A percentile compares a stretch with the other conserved stretches of the same genome.
Conservation (phyloP, 768 basidiomycete species). For the Butyriboletus loyo region DNA sequence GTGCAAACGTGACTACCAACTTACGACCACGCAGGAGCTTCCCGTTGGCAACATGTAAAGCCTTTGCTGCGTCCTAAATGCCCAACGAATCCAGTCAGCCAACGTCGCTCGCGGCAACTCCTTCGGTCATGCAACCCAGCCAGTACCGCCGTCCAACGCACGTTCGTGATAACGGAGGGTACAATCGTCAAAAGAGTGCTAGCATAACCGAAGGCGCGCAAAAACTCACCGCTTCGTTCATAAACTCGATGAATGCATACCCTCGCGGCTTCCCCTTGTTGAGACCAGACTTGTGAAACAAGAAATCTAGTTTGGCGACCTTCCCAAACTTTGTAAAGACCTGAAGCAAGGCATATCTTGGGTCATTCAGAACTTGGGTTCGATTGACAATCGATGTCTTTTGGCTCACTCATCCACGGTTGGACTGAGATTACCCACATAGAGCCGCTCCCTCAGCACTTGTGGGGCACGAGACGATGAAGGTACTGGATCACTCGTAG, state of each 20-base stretch:
- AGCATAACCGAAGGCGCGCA: slow-evolving; percentile 18
- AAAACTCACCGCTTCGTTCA: slow-evolving; percentile 69
- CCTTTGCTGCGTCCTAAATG: slow-evolving; percentile 81
- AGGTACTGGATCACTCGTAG: slow-evolving; percentile 15
- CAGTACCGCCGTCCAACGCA: slow-evolving; percentile 18
- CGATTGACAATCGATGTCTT: background rate
- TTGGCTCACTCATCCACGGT: slow-evolving; percentile 78
- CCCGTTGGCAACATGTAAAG: slow-evolving; percentile 68
- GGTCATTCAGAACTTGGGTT: slow-evolving; percentile 10
- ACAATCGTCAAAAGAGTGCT: slow-evolving; percentile 24
- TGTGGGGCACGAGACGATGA: slow-evolving; percentile 26
- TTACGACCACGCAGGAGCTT: slow-evolving; percentile 85
- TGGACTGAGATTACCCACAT: slow-evolving; percentile 85
- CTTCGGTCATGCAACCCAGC: slow-evolving; percentile 22
- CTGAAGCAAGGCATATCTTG: slow-evolving; percentile 83
- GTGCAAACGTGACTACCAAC: slow-evolving; percentile 87
- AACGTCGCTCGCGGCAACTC: slow-evolving; percentile 1
- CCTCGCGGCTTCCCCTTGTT: slow-evolving; percentile 91
- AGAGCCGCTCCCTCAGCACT: slow-evolving; percentile 70
- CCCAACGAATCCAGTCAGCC: slow-evolving; percentile 21
- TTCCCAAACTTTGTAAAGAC: slow-evolving; percentile 91
- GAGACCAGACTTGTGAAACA: slow-evolving; percentile 91
- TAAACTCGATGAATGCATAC: slow-evolving; percentile 92
- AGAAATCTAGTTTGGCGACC: slow-evolving; percentile 87
- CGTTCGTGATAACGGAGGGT: slow-evolving; percentile 18